These are phyloP conservation scores for Thecamonas trahens DNA, from an alignment of 78 protist genomes.

Conservation along the genomic window DNA sequence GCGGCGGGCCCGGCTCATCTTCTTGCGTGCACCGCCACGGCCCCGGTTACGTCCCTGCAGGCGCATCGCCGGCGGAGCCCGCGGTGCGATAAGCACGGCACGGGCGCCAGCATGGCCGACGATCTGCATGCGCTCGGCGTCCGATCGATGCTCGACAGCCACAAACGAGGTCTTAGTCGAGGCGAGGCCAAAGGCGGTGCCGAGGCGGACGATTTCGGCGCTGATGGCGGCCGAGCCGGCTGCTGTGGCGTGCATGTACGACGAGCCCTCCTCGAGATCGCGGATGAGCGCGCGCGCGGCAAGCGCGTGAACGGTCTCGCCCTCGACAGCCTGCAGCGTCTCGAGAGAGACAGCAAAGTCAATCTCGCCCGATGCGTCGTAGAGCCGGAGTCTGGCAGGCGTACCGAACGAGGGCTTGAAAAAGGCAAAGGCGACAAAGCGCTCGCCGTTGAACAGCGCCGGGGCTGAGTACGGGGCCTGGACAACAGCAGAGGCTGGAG, in stretches of 20 bases:
- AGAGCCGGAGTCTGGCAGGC: too few relatives aligned
- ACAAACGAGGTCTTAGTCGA: slow-evolving; percentile 29
- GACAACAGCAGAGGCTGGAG: not conserved
- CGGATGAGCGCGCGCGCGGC: slow-evolving; percentile 42
- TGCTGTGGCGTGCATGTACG: not conserved
- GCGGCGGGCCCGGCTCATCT: too few relatives aligned
- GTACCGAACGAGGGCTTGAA: not conserved
- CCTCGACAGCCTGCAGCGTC: slow-evolving; percentile 12
- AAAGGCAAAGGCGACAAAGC: slow-evolving; percentile 8
- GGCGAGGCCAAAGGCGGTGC: slow-evolving; percentile 12
- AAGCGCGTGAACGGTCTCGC: slow-evolving; percentile 19
- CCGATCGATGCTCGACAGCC: slow-evolving; percentile 10
- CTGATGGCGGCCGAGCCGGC: not conserved
- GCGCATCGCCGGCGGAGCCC: too few relatives aligned
- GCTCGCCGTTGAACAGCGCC: slow-evolving; percentile 37
- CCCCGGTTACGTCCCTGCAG: too few relatives aligned
- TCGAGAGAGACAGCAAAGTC: not conserved
- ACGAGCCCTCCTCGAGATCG: slow-evolving; percentile 29
- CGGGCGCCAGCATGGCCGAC: too few relatives aligned
- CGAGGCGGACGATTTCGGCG: slow-evolving; percentile 27
- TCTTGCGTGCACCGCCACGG: too few relatives aligned
- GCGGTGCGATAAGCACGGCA: too few relatives aligned
- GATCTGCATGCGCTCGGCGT: not conserved
- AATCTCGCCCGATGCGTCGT: too few relatives aligned
- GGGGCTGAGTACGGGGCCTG: slow-evolving; percentile 37